Percentiles rank a stretch among this genome's conserved stretches.
These are phyloP conservation scores for Ogataea salicorniae DNA, from an alignment of 805 yeast genomes.

Conservation along the genomic window DNA sequence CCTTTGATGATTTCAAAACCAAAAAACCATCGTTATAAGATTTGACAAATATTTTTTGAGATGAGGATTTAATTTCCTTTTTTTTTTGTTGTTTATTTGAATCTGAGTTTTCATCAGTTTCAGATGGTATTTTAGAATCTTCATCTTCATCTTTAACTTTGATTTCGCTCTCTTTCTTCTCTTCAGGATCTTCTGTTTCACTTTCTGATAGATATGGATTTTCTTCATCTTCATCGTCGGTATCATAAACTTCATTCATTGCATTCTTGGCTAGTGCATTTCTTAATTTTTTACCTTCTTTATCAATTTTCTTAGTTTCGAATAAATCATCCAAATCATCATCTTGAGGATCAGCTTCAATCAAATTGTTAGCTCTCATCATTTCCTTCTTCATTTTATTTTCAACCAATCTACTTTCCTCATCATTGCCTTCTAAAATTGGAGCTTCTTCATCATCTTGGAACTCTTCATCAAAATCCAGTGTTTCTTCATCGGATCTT, in stretches of 20 bases:
- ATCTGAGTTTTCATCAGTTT: slow-evolving; percentile 23
- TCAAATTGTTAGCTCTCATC: slow-evolving; percentile 73
- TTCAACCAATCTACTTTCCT: slow-evolving; percentile 88
- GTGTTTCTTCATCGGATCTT: slow-evolving; percentile 78
- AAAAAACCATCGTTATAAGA: slow-evolving; percentile 47
- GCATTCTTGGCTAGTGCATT: slow-evolving; percentile 82
- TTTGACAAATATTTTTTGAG: slow-evolving; percentile 34
- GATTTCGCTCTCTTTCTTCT: slow-evolving; percentile 29
- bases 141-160: slow-evolving; percentile 36
- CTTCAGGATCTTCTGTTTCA: slow-evolving; percentile 52
- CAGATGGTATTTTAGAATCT: slow-evolving; percentile 28
- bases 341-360: slow-evolving; percentile 57
- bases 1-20: slow-evolving; percentile 58
- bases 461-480: slow-evolving; percentile 94
- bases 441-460: slow-evolving; percentile 99
- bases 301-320: slow-evolving; percentile 69
- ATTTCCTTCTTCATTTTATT: slow-evolving; percentile 76
- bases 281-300: slow-evolving; percentile 82
- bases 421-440: slow-evolving; percentile 92
- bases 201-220: slow-evolving; percentile 80
- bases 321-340: slow-evolving; percentile 68
- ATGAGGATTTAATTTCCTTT: too few relatives aligned
- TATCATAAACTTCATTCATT: slow-evolving; percentile 82
- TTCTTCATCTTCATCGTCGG: slow-evolving; percentile 65
- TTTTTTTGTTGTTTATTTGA: slow-evolving; percentile 1